Percentiles rank a stretch among this genome's conserved stretches.
These are phyloP conservation scores for Paraglomus occultum DNA, from an alignment of 192 early-diverging fungal genomes.

Conservation along the genomic window DNA sequence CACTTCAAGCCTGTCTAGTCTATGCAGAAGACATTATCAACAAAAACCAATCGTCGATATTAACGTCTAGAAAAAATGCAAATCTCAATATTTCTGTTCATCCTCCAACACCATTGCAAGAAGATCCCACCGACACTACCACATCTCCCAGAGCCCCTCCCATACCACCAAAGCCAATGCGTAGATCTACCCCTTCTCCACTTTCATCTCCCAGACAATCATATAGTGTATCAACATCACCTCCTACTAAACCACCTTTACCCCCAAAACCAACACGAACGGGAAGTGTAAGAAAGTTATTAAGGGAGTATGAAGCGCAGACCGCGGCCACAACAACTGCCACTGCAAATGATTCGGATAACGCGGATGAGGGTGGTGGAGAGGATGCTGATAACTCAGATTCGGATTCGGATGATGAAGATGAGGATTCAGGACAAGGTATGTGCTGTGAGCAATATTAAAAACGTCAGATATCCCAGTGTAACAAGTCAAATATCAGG, in stretches of 20 bases:
- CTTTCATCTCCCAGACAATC: constrained; percentile 31
- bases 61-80: constrained; percentile 33
- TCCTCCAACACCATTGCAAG: constrained; percentile 35
- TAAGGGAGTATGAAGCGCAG: constrained; percentile 13
- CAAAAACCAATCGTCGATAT: constrained; percentile 38
- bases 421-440: constrained; percentile 40
- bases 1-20: constrained; percentile 44
- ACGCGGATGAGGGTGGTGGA: constrained; percentile 37
- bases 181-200: constrained; percentile 33
- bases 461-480: not conserved
- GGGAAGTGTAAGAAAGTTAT: constrained; percentile 27
- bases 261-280: constrained; percentile 55
- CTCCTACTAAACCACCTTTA: constrained; percentile 49
- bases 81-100: constrained; percentile 35
- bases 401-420: constrained; percentile 39
- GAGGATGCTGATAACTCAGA: constrained; percentile 39
- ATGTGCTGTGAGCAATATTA: not conserved
- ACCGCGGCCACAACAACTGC: too few species aligned
- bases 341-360: constrained; percentile 18
- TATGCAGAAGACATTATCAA: constrained; percentile 48
- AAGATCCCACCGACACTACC: constrained; percentile 15
- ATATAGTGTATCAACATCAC: constrained; percentile 30
- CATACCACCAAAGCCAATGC: constrained; percentile 52
- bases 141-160: constrained; percentile 12
- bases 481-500: not conserved